phyloP scores from a whole-genome alignment of 441 rosid genomes.

The Corymbia calophylla region DNA sequence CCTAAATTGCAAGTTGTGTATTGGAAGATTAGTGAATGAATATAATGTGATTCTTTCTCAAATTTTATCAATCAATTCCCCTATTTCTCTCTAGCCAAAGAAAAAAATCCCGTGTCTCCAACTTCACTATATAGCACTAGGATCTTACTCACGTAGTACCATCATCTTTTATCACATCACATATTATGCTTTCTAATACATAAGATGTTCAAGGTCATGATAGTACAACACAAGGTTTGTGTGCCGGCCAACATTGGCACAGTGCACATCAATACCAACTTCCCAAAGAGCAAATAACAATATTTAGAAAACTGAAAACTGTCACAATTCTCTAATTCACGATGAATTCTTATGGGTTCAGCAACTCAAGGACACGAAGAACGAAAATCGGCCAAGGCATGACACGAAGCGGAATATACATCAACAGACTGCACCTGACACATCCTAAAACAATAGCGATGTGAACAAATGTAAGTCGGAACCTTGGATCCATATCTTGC shows the following conservation, averaged over 20 bases:
- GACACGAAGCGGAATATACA: rapidly evolving
- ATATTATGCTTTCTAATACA: no score
- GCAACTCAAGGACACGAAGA: rapidly evolving
- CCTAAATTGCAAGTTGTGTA: neutral
- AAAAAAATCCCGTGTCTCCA: neutral
- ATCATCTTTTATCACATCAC: neutral
- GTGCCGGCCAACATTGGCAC: neutral
- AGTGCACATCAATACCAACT: neutral
- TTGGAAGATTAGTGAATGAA: neutral
- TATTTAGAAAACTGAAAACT: neutral
- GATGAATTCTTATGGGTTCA: neutral
- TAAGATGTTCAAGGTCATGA: neutral
- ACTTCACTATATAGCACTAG: neutral
- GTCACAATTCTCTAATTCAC: rapidly evolving
- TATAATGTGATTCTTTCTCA: neutral
- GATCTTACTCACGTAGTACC: neutral
- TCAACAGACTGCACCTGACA: rapidly evolving
- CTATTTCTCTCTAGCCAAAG: neutral
- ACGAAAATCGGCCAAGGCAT: neutral
- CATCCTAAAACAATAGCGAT: rapidly evolving
- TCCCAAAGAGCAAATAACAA: neutral
- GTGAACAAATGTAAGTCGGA: rapidly evolving
- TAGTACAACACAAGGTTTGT: neutral
- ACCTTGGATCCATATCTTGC: neutral
- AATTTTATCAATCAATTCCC: neutral